Conservation (phyloP, 179 eudicot species). For the Camellia oleifera region DNA sequence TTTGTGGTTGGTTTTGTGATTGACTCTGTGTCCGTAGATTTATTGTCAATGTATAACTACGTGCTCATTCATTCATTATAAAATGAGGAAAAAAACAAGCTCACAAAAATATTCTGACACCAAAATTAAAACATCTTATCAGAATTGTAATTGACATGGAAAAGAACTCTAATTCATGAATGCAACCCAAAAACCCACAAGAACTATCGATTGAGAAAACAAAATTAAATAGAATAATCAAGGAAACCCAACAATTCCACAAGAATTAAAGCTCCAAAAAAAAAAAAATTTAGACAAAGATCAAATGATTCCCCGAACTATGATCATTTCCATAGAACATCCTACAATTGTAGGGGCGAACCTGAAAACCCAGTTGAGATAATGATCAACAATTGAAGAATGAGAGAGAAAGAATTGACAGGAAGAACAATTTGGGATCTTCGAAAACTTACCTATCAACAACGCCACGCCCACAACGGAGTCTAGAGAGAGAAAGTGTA, state of each 20-base stretch:
- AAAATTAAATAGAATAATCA: not conserved
- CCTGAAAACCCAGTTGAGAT: not conserved
- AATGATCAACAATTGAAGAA: slow-evolving; percentile 6
- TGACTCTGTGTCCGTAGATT: no score
- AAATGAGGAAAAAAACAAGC: not conserved
- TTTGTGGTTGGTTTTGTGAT: no score
- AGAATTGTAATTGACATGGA: not conserved
- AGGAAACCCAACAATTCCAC: not conserved
- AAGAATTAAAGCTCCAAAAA: not conserved
- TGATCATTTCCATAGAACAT: not conserved
- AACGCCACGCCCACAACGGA: not conserved
- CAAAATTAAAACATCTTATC: no score
- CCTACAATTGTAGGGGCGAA: slow-evolving; percentile 1
- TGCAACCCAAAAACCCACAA: slow-evolving; percentile 2
- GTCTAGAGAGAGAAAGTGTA: not conserved
- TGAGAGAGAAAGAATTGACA: not conserved
- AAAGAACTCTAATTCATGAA: not conserved
- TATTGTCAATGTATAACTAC: no score
- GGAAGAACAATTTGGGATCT: not conserved
- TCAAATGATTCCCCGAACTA: not conserved
- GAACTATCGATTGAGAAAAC: not conserved
- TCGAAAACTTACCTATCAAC: slow-evolving; percentile 4
- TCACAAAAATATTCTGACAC: not conserved
- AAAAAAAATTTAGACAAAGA: not conserved
- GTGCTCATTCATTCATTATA: not conserved